Evolutionary conservation across 495 filamentous ascomycete species (phyloP), one percentile per base, ranked within the genome.

Genomic region (Corynascus novoguineensis): DNA sequence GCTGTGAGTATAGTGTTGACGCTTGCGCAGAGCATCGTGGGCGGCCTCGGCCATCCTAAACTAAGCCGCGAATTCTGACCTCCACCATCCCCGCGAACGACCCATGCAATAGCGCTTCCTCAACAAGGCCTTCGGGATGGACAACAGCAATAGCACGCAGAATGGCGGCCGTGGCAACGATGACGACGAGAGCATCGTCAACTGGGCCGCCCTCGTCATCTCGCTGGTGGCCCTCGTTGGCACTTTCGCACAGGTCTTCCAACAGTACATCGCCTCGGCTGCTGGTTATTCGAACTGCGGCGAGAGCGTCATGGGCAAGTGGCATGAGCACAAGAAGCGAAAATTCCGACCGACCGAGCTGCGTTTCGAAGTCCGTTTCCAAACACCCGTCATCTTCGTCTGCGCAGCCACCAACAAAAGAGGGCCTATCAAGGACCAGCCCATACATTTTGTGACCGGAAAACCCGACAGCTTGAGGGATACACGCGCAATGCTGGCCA

Each of bases 361-460:
- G 9, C 70, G 78, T 14, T 75, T 78, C 50, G 77, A 81, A 52
- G 75, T 78, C 22, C 66, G 70, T 17, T 79, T 77, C 62, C 70
- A 78, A 51, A 68, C 75, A 0, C 78, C 78, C 24, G 71, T 78
- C 31, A 72, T 81, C 32, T 78, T 81, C 37, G 70, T 77, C 17
- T 75, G 70, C 22, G 61, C 65, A 2, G 66, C 75, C 4, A 60
- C 34, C n/a, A 79, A 79, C 60, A 46, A 45, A 3, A 61, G 61
- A 0, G 73, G 74, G 7, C 76, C 76, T 11, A 68, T 78, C 19
- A 47, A 55, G 38, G 54, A 49, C 12, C 61, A 64, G 58, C 35
- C 53, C 0, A 73, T 78, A 8, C 57, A 60, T 44, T 73, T 72
- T 32, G 65, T 79, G n/a, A 58, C 71, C 55, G 76, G 76, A 17